phyloP scores from a whole-genome alignment of 176 grass and related monocot species.

The Musa troglodytarum region DNA sequence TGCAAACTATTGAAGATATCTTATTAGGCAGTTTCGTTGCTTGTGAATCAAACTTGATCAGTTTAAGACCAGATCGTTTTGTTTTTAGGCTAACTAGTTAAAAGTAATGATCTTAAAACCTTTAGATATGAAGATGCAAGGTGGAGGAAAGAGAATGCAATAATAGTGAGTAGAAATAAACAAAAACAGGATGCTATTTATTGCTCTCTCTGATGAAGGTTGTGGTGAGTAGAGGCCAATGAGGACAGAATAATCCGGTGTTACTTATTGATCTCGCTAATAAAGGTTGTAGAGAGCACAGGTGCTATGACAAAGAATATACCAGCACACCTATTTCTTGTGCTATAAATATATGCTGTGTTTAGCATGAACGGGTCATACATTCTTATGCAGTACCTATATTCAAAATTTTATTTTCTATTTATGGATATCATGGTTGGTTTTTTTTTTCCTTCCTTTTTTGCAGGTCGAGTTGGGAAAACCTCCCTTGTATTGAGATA shows the following conservation, averaged over 20 bases:
- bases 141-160: not conserved
- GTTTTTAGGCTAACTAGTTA: not conserved
- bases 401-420: not conserved
- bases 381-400: not conserved
- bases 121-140: not conserved
- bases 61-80: not conserved
- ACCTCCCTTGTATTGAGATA: conserved; percentile 68
- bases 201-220: not conserved
- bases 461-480: conserved; percentile 64
- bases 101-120: not conserved
- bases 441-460: not conserved
- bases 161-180: not conserved
- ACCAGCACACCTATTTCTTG: no score
- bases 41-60: not conserved
- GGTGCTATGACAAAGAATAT: no score
- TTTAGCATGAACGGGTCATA: not conserved
- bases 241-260: not conserved
- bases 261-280: not conserved
- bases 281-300: not conserved
- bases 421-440: not conserved
- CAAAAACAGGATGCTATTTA: not conserved
- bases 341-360: no score
- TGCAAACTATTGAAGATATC: not conserved
- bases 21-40: not conserved
- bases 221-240: not conserved